Base-by-base conservation (phyloP, 768 basidiomycete species). In the Mycena haematopus region DNA sequence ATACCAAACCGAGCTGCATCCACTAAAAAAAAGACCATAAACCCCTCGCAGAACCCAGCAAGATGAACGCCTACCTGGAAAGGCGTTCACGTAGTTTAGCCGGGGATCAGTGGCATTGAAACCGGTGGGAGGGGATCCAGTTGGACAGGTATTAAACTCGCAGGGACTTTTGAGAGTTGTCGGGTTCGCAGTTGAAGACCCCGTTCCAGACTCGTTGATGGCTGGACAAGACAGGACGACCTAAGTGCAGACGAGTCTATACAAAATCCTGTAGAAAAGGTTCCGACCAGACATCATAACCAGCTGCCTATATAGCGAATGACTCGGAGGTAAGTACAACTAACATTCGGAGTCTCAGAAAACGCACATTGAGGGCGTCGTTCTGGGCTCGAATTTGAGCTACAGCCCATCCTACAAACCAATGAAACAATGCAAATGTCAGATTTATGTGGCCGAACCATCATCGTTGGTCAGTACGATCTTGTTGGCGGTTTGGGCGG, bases 151-250 rank as follows among this genome's bases (percentile, higher is more conserved):
- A 56, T 81, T 71, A 64, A 80, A 84, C 60, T 84, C 79, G 69
- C 83, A 84, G 11, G 80, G 73, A 10, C 65, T 66, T 3, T 66
- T 71, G 11, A 79, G 65, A 3, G 69, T 53, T 8, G 69, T 73
- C 1, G 83, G 78, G 11, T 77, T 71, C 4, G 73, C 67, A 6
- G 78, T 77, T 2, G 74, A 75, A 5, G 79, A 80, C 13, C 82
- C 81, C 2, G 80, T 78, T 9, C 82, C 83, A 15, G 81, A 83
- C 62, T 77, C 66, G 67, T 84, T 78, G 44, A 75, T 72, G 8
- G 83, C 79, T 1, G 83, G 82, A 6, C 76, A 75, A 17, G 82
- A 84, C 2, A 84, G 69, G n/a, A 83, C 69, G 17, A 82, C 78
- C 82, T 83, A 15, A 14, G 2, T 14, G 14, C 1, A 8, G 27